Conservation (phyloP, 2,329 filamentous ascomycete species). For the Diplodia sapinea region DNA sequence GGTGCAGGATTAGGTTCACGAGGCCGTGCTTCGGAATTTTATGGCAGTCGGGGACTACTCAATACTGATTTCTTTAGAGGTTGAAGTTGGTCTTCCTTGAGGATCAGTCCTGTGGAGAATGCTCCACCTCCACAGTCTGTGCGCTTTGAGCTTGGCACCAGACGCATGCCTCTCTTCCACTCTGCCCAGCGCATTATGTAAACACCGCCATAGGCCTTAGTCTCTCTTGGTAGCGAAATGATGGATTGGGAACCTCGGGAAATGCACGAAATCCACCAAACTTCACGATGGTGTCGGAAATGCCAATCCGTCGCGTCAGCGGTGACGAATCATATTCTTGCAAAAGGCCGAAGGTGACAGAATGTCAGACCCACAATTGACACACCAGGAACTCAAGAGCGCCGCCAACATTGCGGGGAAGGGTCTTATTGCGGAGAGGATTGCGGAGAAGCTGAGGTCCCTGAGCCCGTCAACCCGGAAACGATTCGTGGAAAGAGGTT, state of each 20-base stretch:
- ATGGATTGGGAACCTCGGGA: not conserved
- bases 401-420: slow-evolving; percentile 18
- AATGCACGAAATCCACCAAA: not conserved
- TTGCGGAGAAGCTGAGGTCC: slow-evolving; percentile 20
- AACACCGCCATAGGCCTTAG: not conserved
- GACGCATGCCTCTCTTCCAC: not conserved
- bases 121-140: not conserved
- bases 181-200: not conserved
- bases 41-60: not conserved
- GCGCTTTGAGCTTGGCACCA: not conserved
- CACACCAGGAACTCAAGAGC: not conserved
- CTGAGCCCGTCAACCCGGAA: slow-evolving; percentile 7
- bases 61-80: not conserved
- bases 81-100: not conserved
- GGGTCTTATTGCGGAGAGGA: slow-evolving; percentile 11
- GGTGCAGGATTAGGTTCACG: not conserved
- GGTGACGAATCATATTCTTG: not conserved
- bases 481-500: slow-evolving; percentile 21
- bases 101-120: not conserved
- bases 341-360: not conserved
- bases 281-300: not conserved
- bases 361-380: slow-evolving; percentile 5
- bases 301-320: not conserved
- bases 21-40: not conserved
- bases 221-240: not conserved